Evolutionary conservation across 257 asterid species (phyloP), one percentile per base, ranked within the genome.

Genomic region (Solanum corneliomulleri): DNA sequence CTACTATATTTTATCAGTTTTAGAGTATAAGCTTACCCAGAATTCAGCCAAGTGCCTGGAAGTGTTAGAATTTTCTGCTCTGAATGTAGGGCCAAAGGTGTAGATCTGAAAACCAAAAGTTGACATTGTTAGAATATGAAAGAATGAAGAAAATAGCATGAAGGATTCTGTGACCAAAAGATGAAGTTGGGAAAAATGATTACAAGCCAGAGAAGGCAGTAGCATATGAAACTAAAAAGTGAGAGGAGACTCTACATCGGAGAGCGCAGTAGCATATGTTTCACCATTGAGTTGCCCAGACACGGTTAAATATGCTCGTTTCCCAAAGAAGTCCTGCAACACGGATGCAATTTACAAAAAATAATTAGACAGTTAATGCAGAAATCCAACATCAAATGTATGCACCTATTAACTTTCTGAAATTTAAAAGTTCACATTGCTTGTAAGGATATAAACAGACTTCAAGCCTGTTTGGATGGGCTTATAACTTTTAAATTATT

Each of bases 241-340:
- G 71, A 81, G 82, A 85, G 90, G 86, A 49, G 87, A 58, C 44
- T 42, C 83, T 97, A 97, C 99, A 93, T 97, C 99, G 76, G 97
- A 90, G 72, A 97, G 98, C 82, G 99, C 98, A 88, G 98, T 96
- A 45, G 99, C 99, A 90, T 97, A 96, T 91, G 99, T 91, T 95
- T 97, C 99, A 86, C 97, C 99, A 91, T 96, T 97, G 87, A 96
- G 97, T 91, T 96, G 99, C 81, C 99, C 99, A 49, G 99, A 97
- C 31, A 97, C 99, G 29, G 99, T 97, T 89, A 97, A 91, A 88
- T 96, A 97, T 71, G 99, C 98, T 85, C 95, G 99, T 89, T 93
- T 96, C 86, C 99, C 99, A 87, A 97, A 97, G 89, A 96, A 97
- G 92, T 97, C 99, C 99, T 96, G 98, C 75, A 90, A 88, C 27